Conservation (phyloP, 495 filamentous ascomycete species). For the Aspergillus asperescens region DNA sequence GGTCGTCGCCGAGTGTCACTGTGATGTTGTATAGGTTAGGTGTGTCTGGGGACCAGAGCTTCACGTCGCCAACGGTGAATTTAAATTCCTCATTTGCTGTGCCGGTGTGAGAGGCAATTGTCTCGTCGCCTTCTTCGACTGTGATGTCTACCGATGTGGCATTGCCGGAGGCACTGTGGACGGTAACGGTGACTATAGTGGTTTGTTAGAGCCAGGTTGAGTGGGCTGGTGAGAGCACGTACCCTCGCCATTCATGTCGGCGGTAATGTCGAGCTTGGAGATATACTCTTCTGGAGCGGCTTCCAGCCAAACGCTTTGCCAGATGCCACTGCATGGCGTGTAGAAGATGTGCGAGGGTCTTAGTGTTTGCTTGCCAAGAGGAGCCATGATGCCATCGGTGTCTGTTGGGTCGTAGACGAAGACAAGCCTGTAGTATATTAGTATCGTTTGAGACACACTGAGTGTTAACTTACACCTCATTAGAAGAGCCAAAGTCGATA, state of each 20-base stretch:
- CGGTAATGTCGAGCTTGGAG: slow-evolving; percentile 48
- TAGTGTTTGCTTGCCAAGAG: slow-evolving; percentile 60
- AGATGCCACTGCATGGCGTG: slow-evolving; percentile 63
- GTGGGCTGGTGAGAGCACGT: slow-evolving; percentile 9
- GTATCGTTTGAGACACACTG: neutral
- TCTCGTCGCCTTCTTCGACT: slow-evolving; percentile 36
- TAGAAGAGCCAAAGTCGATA: slow-evolving; percentile 36
- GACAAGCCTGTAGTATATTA: slow-evolving; percentile 41
- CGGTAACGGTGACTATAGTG: slow-evolving; percentile 43
- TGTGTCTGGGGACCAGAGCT: slow-evolving; percentile 56
- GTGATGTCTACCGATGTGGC: slow-evolving; percentile 38
- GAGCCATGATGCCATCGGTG: slow-evolving; percentile 46
- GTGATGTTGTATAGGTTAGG: slow-evolving; percentile 60
- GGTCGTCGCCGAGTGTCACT: slow-evolving; percentile 50
- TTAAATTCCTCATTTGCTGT: slow-evolving; percentile 44
- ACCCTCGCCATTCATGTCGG: slow-evolving; percentile 57
- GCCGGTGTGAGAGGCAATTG: slow-evolving; percentile 35
- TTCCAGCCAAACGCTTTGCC: slow-evolving; percentile 67
- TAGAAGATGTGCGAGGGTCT: slow-evolving; percentile 62
- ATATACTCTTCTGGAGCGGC: slow-evolving; percentile 51
- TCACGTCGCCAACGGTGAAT: slow-evolving; percentile 46
- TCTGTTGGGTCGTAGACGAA: slow-evolving; percentile 65
- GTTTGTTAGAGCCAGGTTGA: slow-evolving; percentile 8
- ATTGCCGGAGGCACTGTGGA: slow-evolving; percentile 32
- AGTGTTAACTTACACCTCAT: slow-evolving; percentile 46